phyloP scores from a whole-genome alignment of 768 basidiomycete species.

The Psilocybe sp. region DNA sequence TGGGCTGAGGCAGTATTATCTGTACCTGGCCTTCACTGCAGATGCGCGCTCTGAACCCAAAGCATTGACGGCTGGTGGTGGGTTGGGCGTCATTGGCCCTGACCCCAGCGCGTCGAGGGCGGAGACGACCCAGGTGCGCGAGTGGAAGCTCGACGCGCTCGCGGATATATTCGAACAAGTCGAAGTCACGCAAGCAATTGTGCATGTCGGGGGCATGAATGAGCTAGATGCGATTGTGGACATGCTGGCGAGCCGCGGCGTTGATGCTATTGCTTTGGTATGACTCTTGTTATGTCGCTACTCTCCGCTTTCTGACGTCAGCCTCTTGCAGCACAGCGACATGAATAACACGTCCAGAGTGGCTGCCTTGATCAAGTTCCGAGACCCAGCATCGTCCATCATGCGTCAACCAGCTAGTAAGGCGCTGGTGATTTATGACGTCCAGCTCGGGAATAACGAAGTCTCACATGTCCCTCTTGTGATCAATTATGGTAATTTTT shows the following conservation, averaged over 20 bases:
- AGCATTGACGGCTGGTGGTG: constrained; percentile 42
- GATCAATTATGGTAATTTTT: constrained; percentile 80
- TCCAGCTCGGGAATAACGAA: constrained; percentile 87
- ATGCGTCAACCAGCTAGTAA: constrained; percentile 66
- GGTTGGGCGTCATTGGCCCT: constrained; percentile 89
- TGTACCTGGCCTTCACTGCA: constrained; percentile 93
- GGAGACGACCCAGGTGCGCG: constrained; percentile 83
- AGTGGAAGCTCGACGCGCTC: constrained; percentile 94
- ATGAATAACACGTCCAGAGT: constrained; percentile 84
- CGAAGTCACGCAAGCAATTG: constrained; percentile 75
- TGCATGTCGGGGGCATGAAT: constrained; percentile 86
- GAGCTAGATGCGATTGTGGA: constrained; percentile 87
- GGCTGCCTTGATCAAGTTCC: constrained; percentile 83
- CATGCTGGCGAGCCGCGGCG: constrained; percentile 79
- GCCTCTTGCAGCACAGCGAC: constrained; percentile 68
- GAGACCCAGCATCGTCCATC: constrained; percentile 46
- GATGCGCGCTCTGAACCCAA: constrained; percentile 66
- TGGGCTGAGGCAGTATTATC: constrained; percentile 91
- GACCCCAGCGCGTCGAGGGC: constrained; percentile 81
- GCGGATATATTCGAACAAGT: constrained; percentile 89
- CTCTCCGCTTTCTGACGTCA: constrained; percentile 12
- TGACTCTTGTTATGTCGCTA: constrained; percentile 28
- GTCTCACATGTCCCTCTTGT: constrained; percentile 88
- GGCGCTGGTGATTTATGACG: constrained; percentile 90
- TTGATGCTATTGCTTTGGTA: constrained; percentile 90